A percentile compares a stretch with the other conserved stretches of the same genome.
phyloP scores from a whole-genome alignment of 1,284 basidiomycete species.

The Microbotryomycetes sp. region DNA sequence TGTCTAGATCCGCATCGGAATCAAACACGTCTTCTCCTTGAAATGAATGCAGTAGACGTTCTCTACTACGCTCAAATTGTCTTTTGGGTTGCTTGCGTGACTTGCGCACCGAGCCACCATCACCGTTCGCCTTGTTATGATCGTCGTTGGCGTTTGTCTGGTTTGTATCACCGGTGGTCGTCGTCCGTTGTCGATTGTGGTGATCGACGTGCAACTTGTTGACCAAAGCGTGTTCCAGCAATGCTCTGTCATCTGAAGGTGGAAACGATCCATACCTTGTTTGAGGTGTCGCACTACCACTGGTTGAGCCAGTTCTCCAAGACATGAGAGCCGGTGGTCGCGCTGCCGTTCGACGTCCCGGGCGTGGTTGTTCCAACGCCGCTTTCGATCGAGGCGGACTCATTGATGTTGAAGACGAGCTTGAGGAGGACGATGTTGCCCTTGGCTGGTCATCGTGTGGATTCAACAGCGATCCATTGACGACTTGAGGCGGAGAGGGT shows the following conservation, averaged over 20 bases:
- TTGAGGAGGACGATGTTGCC: too few species aligned
- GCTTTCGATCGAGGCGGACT: too few species aligned
- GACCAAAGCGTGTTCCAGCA: not conserved
- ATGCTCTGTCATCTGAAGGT: not conserved
- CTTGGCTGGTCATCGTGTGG: too few species aligned
- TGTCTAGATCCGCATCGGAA: slow-evolving; percentile 11
- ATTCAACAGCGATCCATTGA: too few species aligned
- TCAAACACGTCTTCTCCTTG: slow-evolving; percentile 18
- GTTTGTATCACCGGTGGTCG: too few species aligned
- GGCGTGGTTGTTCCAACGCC: too few species aligned
- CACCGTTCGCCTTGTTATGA: slow-evolving; percentile 2
- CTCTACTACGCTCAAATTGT: not conserved
- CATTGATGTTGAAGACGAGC: too few species aligned
- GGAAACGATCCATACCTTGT: slow-evolving; percentile 30
- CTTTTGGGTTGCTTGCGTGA: not conserved
- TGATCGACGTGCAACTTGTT: not conserved
- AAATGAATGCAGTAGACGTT: not conserved
- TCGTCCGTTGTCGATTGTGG: not conserved
- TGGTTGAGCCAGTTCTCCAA: slow-evolving; percentile 14
- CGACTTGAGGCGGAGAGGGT: too few species aligned
- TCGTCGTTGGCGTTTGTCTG: not conserved
- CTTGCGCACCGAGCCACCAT: not conserved
- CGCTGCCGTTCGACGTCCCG: too few species aligned
- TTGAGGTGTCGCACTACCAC: slow-evolving; percentile 19
- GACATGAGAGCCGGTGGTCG: too few species aligned